Evolutionary conservation across 163 green algal species (phyloP).

Genomic region (Scenedesmus sp.): DNA sequence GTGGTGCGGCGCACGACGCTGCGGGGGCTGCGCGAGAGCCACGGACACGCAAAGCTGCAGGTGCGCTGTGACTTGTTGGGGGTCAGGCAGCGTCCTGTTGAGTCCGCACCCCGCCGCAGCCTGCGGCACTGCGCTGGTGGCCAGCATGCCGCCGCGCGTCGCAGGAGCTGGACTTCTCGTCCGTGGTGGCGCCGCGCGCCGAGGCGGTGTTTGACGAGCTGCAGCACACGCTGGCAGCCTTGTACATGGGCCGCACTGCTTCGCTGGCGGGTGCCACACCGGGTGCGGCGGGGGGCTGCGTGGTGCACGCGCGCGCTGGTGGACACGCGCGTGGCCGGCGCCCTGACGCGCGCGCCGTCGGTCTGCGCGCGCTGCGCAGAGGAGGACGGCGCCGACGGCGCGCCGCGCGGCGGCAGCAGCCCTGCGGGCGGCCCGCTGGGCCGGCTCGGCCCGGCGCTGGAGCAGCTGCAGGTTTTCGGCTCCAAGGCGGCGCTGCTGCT

Average conservation of each 20-base stretch:
- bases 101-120: no score
- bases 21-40: not conserved
- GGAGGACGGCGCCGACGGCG: not conserved
- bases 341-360: no score
- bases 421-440: not conserved
- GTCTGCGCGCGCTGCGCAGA: no score
- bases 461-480: conserved; percentile 38
- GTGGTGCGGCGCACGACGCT: conserved; percentile 46
- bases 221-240: conserved; percentile 6
- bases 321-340: no score
- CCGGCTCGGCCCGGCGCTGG: conserved; percentile 12
- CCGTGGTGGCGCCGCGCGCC: conserved; percentile 51
- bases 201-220: conserved; percentile 47
- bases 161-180: conserved; percentile 52
- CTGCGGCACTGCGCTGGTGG: no score
- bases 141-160: no score
- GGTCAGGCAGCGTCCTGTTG: no score
- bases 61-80: no score
- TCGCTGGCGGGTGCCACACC: conserved; percentile 1
- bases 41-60: conserved; percentile 18
- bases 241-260: conserved; percentile 31
- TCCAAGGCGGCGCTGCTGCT: conserved; percentile 50
- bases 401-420: not conserved
- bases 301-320: not conserved
- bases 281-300: not conserved